Base-by-base conservation (phyloP, 306 rosid species). In the Phaseolus lunatus region DNA sequence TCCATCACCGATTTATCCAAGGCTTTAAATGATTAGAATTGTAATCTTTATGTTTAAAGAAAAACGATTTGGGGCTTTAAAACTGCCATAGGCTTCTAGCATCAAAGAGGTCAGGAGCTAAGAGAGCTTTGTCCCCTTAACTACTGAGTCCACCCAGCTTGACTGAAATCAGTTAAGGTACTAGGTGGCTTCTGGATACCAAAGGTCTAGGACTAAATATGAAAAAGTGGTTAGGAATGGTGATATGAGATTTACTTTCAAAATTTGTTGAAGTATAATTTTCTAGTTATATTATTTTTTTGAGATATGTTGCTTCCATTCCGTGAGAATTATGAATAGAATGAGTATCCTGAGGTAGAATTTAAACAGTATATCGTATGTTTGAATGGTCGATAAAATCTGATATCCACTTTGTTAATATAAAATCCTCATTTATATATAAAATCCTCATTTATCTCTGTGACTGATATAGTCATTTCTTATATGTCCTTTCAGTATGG, bases 401-500 rank as follows among this genome's bases (percentile, higher is more conserved):
- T 41, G 44, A 63, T 29, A 41, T 4, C 9, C 49, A 37, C 62
- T 61, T 71, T 16, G 22, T 53, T 39, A 4, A 45, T 67, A 26
- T 62, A n/a, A n/a, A n/a, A 9, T 61, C 37, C n/a, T 75, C 47
- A 44, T 83, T 33, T 54, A 43, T 13, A n/a, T n/a, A n/a, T n/a
- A 23, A 71, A 72, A 9, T 61, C 37, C n/a, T 75, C 47, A 44
- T 83, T 33, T 54, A 43, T 13, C 54, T 61, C 72, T 20, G 37
- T 61, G 78, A 69, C 72, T 82, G 73, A 89, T 65, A 7, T 43
- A 33, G 53, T 69, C 22, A 1, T 77, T 8, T 80, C 15, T 83
- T 49, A 0, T 83, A 11, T 76, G 27, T 83, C 45, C 43, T 81
- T 87, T 85, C 97, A 95, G 99, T 92, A 83, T 82, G 99, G 99